A percentile compares a stretch with the other conserved stretches of the same genome.
Evolutionary conservation across 2,329 filamentous ascomycete species (phyloP).

Genomic region (Penicillium sp.): DNA sequence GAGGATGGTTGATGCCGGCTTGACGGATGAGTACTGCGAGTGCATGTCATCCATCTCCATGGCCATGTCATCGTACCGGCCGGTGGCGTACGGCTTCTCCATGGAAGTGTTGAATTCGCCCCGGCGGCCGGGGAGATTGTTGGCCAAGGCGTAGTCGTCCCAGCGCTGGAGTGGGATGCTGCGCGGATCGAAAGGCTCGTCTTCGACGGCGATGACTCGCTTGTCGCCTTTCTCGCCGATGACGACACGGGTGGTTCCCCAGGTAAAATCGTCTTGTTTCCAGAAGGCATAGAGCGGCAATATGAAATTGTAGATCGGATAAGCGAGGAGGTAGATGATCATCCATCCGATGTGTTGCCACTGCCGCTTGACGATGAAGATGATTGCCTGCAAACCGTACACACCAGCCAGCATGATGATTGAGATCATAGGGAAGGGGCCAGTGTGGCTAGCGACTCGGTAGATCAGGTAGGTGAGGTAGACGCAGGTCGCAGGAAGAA

Average conservation of each 20-base stretch:
- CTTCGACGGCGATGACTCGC: constrained; percentile 77
- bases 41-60: constrained; percentile 96
- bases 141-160: constrained; percentile 88
- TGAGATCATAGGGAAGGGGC: constrained; percentile 80
- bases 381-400: constrained; percentile 91
- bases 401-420: constrained; percentile 85
- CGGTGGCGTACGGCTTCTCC: constrained; percentile 51
- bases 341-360: constrained; percentile 99
- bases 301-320: constrained; percentile 86
- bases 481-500: constrained; percentile 80
- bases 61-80: constrained; percentile 69
- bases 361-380: constrained; percentile 94
- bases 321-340: constrained; percentile 96
- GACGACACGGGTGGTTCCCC: constrained; percentile 97
- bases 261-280: constrained; percentile 98
- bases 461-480: constrained; percentile 90
- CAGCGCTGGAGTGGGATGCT: constrained; percentile 92
- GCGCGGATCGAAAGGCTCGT: constrained; percentile 83
- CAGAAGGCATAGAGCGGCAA: constrained; percentile 97
- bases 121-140: constrained; percentile 87
- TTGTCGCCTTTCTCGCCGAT: constrained; percentile 90
- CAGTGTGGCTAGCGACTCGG: constrained; percentile 61
- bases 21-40: constrained; percentile 88
- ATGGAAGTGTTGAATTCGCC: constrained; percentile 65
- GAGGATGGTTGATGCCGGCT: constrained; percentile 79